Conservation (phyloP, 2,329 filamentous ascomycete species). For the Purpureocillium takamizusanense region DNA sequence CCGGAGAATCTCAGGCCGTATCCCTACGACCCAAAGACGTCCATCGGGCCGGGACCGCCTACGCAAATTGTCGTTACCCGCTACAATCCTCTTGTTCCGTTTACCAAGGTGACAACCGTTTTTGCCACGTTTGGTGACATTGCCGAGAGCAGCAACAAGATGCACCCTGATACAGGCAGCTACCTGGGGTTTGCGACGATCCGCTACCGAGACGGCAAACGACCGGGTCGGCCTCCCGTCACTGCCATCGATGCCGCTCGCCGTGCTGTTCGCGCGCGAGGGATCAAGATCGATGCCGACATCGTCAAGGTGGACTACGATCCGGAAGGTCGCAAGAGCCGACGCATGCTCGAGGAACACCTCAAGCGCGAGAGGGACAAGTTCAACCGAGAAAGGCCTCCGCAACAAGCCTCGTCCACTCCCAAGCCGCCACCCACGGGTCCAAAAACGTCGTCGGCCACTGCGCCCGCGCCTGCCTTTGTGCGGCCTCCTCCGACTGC, state of each 20-base stretch:
- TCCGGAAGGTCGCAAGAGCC: slow-evolving; percentile 76
- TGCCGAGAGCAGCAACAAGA: slow-evolving; percentile 83
- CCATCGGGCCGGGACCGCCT: slow-evolving; percentile 80
- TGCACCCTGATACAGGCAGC: slow-evolving; percentile 88
- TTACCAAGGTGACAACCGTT: slow-evolving; percentile 65
- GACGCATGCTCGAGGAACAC: slow-evolving; percentile 65
- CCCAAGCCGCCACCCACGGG: slow-evolving; percentile 27
- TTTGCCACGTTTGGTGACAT: slow-evolving; percentile 83
- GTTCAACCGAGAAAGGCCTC: slow-evolving; percentile 30
- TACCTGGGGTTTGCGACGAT: slow-evolving; percentile 92
- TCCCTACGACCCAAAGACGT: slow-evolving; percentile 70
- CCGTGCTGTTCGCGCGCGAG: slow-evolving; percentile 66
- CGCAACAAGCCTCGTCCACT: slow-evolving; percentile 16
- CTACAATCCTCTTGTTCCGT: slow-evolving; percentile 84
- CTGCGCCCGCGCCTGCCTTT: slow-evolving; percentile 16
- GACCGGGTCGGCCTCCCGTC: slow-evolving; percentile 31
- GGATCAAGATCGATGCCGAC: slow-evolving; percentile 69
- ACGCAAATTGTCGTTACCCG: slow-evolving; percentile 89
- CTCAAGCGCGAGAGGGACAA: slow-evolving; percentile 61
- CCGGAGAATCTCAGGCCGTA: slow-evolving; percentile 79
- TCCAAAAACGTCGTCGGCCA: slow-evolving; percentile 19
- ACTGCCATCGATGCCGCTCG: slow-evolving; percentile 74
- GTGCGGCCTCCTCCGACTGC: slow-evolving; percentile 64
- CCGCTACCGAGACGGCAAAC: slow-evolving; percentile 68
- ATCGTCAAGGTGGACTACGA: slow-evolving; percentile 80